These are phyloP conservation scores for Paraglomus brasilianum DNA, from an alignment of 192 early-diverging fungal genomes.

Conservation along the genomic window DNA sequence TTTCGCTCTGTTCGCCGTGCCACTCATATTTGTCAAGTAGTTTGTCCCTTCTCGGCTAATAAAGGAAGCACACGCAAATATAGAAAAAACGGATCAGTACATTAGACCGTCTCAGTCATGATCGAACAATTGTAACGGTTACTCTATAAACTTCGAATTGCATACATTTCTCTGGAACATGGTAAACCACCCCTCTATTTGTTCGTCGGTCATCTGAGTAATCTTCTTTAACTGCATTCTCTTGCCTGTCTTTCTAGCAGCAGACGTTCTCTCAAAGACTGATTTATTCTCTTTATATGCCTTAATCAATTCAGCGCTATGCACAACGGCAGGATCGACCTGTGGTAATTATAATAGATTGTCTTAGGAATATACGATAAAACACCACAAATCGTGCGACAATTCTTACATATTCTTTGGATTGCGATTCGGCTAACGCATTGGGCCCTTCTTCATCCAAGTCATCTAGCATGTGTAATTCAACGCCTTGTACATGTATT, in stretches of 20 bases:
- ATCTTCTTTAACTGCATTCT: constrained; percentile 58
- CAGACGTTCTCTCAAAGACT: constrained; percentile 62
- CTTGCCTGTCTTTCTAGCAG: constrained; percentile 58
- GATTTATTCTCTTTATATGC: constrained; percentile 55
- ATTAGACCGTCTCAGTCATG: constrained; percentile 1
- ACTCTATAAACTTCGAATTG: constrained; percentile 27
- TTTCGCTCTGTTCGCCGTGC: constrained; percentile 49
- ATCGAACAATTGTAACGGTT: neutral
- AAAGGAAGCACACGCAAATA: constrained; percentile 4
- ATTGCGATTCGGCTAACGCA: neutral
- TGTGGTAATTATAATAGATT: constrained; percentile 20
- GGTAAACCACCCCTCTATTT: constrained; percentile 88
- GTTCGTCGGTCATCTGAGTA: constrained; percentile 84
- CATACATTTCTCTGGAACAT: constrained; percentile 86
- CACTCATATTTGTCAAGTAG: constrained; percentile 61
- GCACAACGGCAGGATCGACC: constrained; percentile 57
- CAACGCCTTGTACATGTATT: constrained; percentile 55
- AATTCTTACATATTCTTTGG: neutral
- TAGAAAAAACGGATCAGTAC: neutral
- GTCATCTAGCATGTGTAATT: constrained; percentile 57
- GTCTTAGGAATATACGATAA: constrained; percentile 4
- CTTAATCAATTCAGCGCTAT: constrained; percentile 64
- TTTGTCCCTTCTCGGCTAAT: constrained; percentile 64
- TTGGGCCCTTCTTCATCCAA: constrained; percentile 41
- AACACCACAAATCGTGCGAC: constrained; percentile 10